Evolutionary conservation across 306 rosid species (phyloP), one percentile per base, ranked within the genome.

Genomic region (Vicia villosa): DNA sequence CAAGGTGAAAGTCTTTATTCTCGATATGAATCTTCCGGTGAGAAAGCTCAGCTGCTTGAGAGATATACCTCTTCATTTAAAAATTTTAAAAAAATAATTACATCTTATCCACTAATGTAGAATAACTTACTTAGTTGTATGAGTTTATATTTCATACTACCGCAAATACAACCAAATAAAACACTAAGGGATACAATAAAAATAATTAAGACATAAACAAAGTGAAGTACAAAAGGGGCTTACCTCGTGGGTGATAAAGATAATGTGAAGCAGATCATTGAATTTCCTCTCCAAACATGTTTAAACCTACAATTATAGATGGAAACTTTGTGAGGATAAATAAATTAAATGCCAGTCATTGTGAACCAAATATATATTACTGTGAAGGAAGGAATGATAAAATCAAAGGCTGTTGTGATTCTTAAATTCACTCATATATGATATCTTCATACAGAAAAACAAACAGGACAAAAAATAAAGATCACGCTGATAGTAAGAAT

Each of bases 221-320:
- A 45, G 66, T 63, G 16, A 37, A 16, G 63, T 62, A 34, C 52
- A 69, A 17, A 17, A 69, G 47, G n/a, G n/a, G 66, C 70, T 65
- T 82, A 82, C 83, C 80, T 45, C 49, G 63, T 51, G 46, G 45
- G 57, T 51, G 7, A 62, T 17, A 45, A 66, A 55, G 76, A 65
- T 32, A 68, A 52, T 61, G 66, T 12, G 74, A 74, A 61, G 83
- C 67, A 38, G 56, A 62, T 55, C 42, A 47, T 12, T 40, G 63
- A 63, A 72, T 75, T 73, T 67, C 67, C 55, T 62, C 74, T 75
- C 76, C 74, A 68, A 69, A 40, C 70, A 56, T 46, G 54, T 70
- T 59, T 61, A 68, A 61, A 57, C 83, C 83, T 79, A 79, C 76
- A 83, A 75, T 40, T 66, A n/a, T n/a, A 63, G 60, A 43, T 15